Evolutionary conservation across 1,139 yeast genomes (phyloP).

Genomic region (Kodamaea plutei): DNA sequence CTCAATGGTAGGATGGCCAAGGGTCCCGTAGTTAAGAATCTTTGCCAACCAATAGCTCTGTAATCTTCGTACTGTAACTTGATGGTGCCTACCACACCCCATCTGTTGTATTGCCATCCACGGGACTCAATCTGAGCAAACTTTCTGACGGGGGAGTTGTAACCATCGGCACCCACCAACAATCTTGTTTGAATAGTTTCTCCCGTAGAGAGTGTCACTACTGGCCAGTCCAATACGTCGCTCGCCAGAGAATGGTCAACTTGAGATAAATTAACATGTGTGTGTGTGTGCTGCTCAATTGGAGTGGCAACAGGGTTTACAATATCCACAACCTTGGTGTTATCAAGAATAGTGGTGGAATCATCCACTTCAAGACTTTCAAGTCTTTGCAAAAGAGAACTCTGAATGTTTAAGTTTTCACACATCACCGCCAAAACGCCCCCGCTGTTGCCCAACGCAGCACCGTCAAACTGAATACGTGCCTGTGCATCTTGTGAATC

Average conservation of each 20-base stretch:
- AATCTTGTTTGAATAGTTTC: conserved; percentile 61
- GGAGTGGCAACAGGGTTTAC: conserved; percentile 15
- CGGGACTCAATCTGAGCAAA: conserved; percentile 79
- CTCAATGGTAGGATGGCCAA: conserved; percentile 88
- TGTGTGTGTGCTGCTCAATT: conserved; percentile 10
- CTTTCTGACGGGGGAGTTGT: conserved; percentile 85
- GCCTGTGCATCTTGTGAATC: conserved; percentile 73
- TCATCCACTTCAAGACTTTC: conserved; percentile 42
- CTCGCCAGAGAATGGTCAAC: conserved; percentile 16
- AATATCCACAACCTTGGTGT: conserved; percentile 60
- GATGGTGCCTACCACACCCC: conserved; percentile 88
- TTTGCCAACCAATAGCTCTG: conserved; percentile 82
- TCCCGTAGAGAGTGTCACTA: conserved; percentile 67
- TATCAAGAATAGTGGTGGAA: conserved; percentile 51
- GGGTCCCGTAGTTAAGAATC: conserved; percentile 91
- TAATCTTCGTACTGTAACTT: conserved; percentile 69
- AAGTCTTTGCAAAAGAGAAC: conserved; percentile 57
- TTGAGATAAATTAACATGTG: conserved; percentile 10
- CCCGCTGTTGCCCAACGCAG: conserved; percentile 33
- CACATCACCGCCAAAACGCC: conserved; percentile 72
- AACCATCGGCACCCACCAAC: conserved; percentile 93
- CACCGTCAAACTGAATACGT: conserved; percentile 66
- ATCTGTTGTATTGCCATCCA: conserved; percentile 88
- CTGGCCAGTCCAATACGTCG: conserved; percentile 64
- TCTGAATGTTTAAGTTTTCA: conserved; percentile 81